Evolutionary conservation across 2,329 filamentous ascomycete species (phyloP), one percentile per base, ranked within the genome.

Genomic region (Pestalotiopsis sp.): DNA sequence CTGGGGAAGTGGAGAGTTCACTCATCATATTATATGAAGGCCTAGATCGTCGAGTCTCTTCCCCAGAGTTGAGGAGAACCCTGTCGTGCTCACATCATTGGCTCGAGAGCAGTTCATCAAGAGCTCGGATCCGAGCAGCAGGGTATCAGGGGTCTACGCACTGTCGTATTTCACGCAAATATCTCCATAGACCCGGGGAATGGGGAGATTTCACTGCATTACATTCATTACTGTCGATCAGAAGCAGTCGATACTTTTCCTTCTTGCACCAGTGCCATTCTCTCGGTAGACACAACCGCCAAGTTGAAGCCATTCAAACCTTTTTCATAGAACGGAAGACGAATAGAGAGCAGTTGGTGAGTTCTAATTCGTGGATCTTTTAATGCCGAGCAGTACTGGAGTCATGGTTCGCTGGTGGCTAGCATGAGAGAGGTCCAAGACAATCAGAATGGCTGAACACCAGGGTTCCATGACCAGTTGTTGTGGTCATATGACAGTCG

Each of bases 61-160:
- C 14, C 57, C 57, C 14, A 20, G 38, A 39, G 60, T 31, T 49
- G 62, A 64, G 62, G 62, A 64, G 62, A 64, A 64, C 62, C 62
- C 62, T 64, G 62, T 64, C 60, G 17, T 60, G 23, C 14, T 36
- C 23, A 60, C 17, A 36, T 17, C 57, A n/a, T n/a, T 13, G 31
- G 20, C 57, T 27, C 20, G 12, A 27, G 57, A 3, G 14, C 57
- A 36, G 17, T 14, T 27, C 57, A 23, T 36, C 23, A 14, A 27
- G 57, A 27, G 17, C 6, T 23, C 12, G 57, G 31, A 23, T 55
- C 49, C 57, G 23, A 27, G 14, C 17, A 60, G 38, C 38, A 63
- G 20, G 31, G 60, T 39, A 17, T 14, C 41, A 52, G 45, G 45
- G 45, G 45, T 9, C 17, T 52, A 52, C 45, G 45, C 20, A 52